Evolutionary conservation across 768 basidiomycete genomes (phyloP).

Genomic region (Boletus subparvulus): DNA sequence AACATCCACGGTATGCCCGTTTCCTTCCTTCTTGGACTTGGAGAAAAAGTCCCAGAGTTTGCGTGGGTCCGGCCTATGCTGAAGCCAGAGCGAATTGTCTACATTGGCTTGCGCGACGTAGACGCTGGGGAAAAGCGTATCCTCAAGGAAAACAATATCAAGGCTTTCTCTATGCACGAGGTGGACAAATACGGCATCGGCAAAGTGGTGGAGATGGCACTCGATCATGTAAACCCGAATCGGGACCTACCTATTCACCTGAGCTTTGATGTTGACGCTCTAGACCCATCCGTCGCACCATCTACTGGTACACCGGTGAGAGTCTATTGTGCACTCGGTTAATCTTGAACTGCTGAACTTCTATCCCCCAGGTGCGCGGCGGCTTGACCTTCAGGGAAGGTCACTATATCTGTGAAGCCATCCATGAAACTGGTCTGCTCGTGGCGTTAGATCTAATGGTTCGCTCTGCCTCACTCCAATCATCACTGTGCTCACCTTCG

Average conservation of each 20-base stretch:
- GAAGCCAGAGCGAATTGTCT: slow-evolving; percentile 78
- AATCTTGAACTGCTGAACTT: background rate
- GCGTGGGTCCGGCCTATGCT: slow-evolving; percentile 65
- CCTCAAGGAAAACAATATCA: slow-evolving; percentile 76
- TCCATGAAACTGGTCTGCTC: slow-evolving; percentile 89
- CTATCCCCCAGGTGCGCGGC: slow-evolving; percentile 67
- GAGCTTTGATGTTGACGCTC: slow-evolving; percentile 94
- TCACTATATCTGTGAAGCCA: slow-evolving; percentile 95
- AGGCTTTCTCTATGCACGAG: slow-evolving; percentile 90
- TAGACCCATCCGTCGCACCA: slow-evolving; percentile 95
- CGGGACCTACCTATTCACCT: slow-evolving; percentile 87
- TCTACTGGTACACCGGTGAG: slow-evolving; percentile 89
- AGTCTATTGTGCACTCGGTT: background rate
- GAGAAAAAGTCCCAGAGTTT: slow-evolving; percentile 42
- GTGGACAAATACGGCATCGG: slow-evolving; percentile 89
- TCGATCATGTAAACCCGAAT: slow-evolving; percentile 89
- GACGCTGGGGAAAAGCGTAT: slow-evolving; percentile 88
- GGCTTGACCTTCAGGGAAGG: slow-evolving; percentile 96
- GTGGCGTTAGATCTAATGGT: slow-evolving; percentile 96
- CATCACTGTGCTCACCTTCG: slow-evolving; percentile 8
- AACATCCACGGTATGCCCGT: slow-evolving; percentile 99
- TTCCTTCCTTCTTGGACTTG: slow-evolving; percentile 76
- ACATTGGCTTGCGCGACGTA: slow-evolving; percentile 94
- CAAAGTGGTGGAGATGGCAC: slow-evolving; percentile 92
- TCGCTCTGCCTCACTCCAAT: slow-evolving; percentile 20